These are phyloP conservation scores for Bertia moriformis DNA, from an alignment of 2,329 filamentous ascomycete species.

Conservation along the genomic window DNA sequence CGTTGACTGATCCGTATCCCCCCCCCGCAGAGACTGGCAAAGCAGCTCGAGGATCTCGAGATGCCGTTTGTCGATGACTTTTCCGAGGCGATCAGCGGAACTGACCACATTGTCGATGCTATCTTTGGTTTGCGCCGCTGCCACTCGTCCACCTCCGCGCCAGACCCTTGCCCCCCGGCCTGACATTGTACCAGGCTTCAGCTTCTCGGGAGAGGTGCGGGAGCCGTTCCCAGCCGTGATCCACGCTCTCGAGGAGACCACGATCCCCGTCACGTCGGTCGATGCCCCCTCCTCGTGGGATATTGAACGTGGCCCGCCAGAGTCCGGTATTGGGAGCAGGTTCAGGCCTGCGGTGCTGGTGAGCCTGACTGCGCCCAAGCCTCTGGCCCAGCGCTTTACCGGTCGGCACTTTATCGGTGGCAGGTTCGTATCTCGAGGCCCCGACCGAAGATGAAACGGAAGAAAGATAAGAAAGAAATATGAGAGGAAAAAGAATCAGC, in stretches of 20 bases:
- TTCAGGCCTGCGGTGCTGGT: slow-evolving; percentile 73
- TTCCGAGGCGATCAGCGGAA: slow-evolving; percentile 41
- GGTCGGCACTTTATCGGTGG: slow-evolving; percentile 89
- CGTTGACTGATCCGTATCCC: slow-evolving; percentile 13
- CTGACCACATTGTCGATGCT: slow-evolving; percentile 78
- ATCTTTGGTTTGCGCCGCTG: slow-evolving; percentile 57
- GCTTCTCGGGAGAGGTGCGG: slow-evolving; percentile 81
- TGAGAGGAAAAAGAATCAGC: slow-evolving; percentile 4
- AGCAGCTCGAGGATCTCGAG: slow-evolving; percentile 69
- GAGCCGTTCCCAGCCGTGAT: slow-evolving; percentile 82
- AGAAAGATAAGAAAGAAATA: neutral
- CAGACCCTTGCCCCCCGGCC: no score
- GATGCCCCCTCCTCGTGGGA: slow-evolving; percentile 93
- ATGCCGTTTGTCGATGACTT: slow-evolving; percentile 81
- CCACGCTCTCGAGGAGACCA: slow-evolving; percentile 55
- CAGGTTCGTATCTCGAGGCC: slow-evolving; percentile 29
- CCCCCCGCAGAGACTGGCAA: slow-evolving; percentile 64
- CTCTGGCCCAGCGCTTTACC: slow-evolving; percentile 67
- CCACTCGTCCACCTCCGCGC: slow-evolving; percentile 4
- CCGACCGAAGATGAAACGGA: slow-evolving; percentile 2
- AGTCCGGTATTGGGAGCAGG: slow-evolving; percentile 58
- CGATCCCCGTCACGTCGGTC: slow-evolving; percentile 68
- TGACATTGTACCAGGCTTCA: slow-evolving; percentile 58
- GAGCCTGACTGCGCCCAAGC: slow-evolving; percentile 86
- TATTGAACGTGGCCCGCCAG: slow-evolving; percentile 72